Evolutionary conservation across 2,329 filamentous ascomycete species (phyloP).

Genomic region (Fusarium proliferatum): DNA sequence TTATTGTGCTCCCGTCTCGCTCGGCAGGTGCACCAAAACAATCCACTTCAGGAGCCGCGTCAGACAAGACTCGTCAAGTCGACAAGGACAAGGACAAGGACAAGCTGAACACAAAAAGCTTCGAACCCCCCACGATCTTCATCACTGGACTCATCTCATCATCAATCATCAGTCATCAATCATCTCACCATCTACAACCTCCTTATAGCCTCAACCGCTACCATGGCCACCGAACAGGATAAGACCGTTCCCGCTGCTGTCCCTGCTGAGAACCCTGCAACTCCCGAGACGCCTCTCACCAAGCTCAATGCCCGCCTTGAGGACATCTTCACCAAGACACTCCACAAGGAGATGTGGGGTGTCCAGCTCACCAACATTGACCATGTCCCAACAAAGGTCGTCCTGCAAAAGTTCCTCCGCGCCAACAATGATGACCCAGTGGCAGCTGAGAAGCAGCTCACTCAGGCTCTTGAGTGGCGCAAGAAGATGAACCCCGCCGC

Average conservation of each 20-base stretch:
- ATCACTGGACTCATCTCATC: neutral
- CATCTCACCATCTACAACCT: neutral
- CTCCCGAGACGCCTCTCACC: conserved; percentile 55
- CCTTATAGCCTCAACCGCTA: neutral
- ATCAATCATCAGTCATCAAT: neutral
- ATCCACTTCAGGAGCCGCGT: conserved; percentile 15
- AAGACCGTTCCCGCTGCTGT: conserved; percentile 29
- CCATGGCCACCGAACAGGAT: conserved; percentile 49
- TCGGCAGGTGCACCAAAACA: conserved; percentile 12
- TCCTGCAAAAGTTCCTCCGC: conserved; percentile 93
- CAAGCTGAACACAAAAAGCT: conserved; percentile 11
- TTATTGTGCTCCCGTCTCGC: conserved; percentile 15
- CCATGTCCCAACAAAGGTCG: conserved; percentile 81
- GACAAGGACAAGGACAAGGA: neutral
- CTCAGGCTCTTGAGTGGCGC: conserved; percentile 84
- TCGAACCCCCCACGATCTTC: neutral
- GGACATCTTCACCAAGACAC: conserved; percentile 65
- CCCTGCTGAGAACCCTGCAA: conserved; percentile 20
- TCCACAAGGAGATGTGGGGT: conserved; percentile 87
- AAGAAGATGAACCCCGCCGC: conserved; percentile 78
- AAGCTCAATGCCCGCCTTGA: conserved; percentile 69
- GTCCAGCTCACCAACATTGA: conserved; percentile 69
- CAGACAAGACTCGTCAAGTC: conserved; percentile 22
- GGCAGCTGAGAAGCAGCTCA: conserved; percentile 81
- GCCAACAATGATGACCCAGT: conserved; percentile 83